These are phyloP conservation scores for Arabidopsis hybrid DNA, from an alignment of 441 rosid genomes.

Conservation along the genomic window DNA sequence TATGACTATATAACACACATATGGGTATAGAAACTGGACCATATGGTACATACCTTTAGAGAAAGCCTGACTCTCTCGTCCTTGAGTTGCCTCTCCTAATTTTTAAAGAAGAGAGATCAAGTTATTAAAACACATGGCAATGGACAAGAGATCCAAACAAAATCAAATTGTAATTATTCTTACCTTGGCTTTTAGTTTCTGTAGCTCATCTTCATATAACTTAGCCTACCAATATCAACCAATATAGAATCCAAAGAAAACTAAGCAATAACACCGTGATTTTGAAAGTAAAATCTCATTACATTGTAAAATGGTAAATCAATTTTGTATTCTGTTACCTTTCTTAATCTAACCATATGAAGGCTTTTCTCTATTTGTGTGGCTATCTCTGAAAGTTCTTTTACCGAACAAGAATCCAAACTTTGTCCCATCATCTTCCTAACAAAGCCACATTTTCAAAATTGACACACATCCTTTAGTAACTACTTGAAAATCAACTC, in stretches of 20 bases:
- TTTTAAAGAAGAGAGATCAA: constrained; percentile 6
- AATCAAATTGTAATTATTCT: constrained; percentile 23
- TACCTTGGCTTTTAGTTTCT: constrained; percentile 62
- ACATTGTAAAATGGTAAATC: neutral
- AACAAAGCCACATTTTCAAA: constrained; percentile 13
- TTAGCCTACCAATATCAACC: constrained; percentile 48
- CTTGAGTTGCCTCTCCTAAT: constrained; percentile 54
- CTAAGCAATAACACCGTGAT: neutral
- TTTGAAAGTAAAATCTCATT: neutral
- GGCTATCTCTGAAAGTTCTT: constrained; percentile 56
- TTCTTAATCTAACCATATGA: constrained; percentile 58
- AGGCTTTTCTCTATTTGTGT: constrained; percentile 64
- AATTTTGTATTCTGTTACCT: constrained; percentile 64
- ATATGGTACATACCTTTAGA: constrained; percentile 45
- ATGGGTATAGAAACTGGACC: constrained; percentile 25
- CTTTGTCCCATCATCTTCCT: constrained; percentile 68
- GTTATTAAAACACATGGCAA: neutral
- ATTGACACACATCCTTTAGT: neutral
- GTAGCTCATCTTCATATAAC: constrained; percentile 52
- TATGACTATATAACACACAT: neutral
- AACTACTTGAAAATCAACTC: neutral
- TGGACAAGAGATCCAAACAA: neutral
- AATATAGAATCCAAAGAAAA: constrained; percentile 1
- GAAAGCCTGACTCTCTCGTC: constrained; percentile 50
- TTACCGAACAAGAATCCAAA: constrained; percentile 48